A percentile compares a stretch with the other conserved stretches of the same genome.
phyloP scores from a whole-genome alignment of 345 rosid species.

The Mallotus nudiflorus region DNA sequence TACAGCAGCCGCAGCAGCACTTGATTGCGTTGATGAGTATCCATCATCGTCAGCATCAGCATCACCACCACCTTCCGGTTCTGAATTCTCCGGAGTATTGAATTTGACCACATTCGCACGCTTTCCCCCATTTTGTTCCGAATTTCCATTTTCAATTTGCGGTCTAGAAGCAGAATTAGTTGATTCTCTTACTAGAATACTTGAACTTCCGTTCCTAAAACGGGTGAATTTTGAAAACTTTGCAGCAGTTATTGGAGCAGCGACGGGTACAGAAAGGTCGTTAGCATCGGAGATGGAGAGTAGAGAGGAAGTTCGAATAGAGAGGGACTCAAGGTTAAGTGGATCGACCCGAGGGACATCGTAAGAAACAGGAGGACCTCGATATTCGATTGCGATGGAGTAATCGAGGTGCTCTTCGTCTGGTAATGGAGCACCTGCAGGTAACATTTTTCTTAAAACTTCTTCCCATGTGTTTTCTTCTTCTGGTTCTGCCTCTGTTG shows the following conservation, averaged over 20 bases:
- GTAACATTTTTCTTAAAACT: slow-evolving; percentile 21
- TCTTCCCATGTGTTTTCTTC: slow-evolving; percentile 17
- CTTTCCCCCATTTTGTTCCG: slow-evolving; percentile 1
- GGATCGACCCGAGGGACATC: slow-evolving; percentile 54
- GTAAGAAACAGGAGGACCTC: slow-evolving; percentile 55
- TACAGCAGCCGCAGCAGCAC: slow-evolving; percentile 6
- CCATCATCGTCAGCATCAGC: slow-evolving; percentile 26
- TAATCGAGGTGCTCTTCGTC: slow-evolving; percentile 41
- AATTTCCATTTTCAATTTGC: background rate
- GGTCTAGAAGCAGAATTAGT: slow-evolving; percentile 1
- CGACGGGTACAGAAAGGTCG: slow-evolving; percentile 33
- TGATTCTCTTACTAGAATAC: background rate
- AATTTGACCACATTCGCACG: slow-evolving; percentile 33
- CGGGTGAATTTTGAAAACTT: slow-evolving; percentile 32
- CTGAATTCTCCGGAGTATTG: slow-evolving; percentile 36
- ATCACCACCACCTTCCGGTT: slow-evolving; percentile 25
- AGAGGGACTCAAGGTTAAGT: slow-evolving; percentile 25
- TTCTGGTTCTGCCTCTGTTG: background rate
- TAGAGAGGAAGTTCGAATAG: slow-evolving; percentile 22
- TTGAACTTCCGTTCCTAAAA: slow-evolving; percentile 14
- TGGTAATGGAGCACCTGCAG: slow-evolving; percentile 26
- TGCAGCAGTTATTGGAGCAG: slow-evolving; percentile 19
- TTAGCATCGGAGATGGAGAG: slow-evolving; percentile 11
- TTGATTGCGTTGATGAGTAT: slow-evolving; percentile 27
- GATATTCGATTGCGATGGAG: slow-evolving; percentile 58